Base-by-base conservation (phyloP, 768 basidiomycete species). In the Amanita exitialis region DNA sequence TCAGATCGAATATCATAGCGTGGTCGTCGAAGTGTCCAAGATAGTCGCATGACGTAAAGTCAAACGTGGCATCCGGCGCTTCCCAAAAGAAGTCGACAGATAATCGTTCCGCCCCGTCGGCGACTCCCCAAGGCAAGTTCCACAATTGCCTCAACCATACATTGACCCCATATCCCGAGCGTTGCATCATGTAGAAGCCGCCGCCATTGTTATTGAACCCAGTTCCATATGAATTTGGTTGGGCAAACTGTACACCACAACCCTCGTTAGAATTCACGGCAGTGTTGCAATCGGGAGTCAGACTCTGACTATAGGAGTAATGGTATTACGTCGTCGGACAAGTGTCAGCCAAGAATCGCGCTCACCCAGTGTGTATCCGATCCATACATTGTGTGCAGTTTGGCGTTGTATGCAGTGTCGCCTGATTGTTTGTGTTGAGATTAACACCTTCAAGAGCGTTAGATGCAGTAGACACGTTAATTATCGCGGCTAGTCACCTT, bases 91-190 rank as follows among this genome's bases (percentile, higher is more conserved):
- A 3, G 37, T 58, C 56, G 2, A 53, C 44, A 2, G 34, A 16
- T 18, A 55, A 7, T 9, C 43, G 12, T 4, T 35, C 28, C 3
- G 38, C 45, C 16, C 54, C 58, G 28, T 62, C 35, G 18, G 58
- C 58, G 54, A 79, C 62, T 52, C 68, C 69, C 52, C 49, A 27
- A n/a, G 51, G 51, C 9, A 59, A 23, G 53, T 74, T 71, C 58
- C 68, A 55, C 36, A 80, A 66, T 10, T 75, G 59, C 78, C 78
- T 83, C 61, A 80, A 85, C 77, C 80, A 88, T 27, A 84, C 61
- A 47, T 68, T 71, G 36, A 86, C 68, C 20, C 80, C 79, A 2
- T 62, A 64, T 0, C 44, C 49, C 21, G 70, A 66, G 36, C 74
- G 72, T 53, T 66, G 59, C 70, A 82, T 68, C 44, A 69, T 80